Evolutionary conservation across 2,329 filamentous ascomycete genomes (phyloP).

Genomic region (Aspergillus ustus): DNA sequence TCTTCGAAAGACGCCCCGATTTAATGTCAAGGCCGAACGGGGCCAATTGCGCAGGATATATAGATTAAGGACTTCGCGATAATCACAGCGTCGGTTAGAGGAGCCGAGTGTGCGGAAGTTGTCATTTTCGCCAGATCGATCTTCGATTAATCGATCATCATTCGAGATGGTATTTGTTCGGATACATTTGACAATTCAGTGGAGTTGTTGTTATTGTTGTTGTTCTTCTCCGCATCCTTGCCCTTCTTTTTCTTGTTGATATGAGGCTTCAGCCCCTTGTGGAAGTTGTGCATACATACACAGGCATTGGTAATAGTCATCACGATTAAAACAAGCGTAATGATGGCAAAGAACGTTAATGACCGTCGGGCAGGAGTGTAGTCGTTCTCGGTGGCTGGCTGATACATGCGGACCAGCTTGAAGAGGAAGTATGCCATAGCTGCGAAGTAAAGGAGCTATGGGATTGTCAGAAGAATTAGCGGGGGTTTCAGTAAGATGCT

Average conservation of each 20-base stretch:
- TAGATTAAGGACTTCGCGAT: slow-evolving; percentile 2
- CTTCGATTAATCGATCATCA: slow-evolving; percentile 50
- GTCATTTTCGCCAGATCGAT: neutral
- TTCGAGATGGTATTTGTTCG: slow-evolving; percentile 44
- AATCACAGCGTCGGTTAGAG: slow-evolving; percentile 6
- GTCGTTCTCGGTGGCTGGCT: slow-evolving; percentile 58
- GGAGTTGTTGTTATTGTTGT: slow-evolving; percentile 22
- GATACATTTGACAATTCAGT: slow-evolving; percentile 48
- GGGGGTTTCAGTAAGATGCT: neutral
- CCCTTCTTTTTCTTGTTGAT: slow-evolving; percentile 64
- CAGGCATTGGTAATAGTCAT: slow-evolving; percentile 86
- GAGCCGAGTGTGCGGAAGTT: slow-evolving; percentile 17
- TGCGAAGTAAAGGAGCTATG: slow-evolving; percentile 76
- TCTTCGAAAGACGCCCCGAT: slow-evolving; percentile 28
- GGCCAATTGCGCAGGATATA: slow-evolving; percentile 21
- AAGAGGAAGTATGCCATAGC: slow-evolving; percentile 95
- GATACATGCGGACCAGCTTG: slow-evolving; percentile 96
- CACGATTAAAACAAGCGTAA: slow-evolving; percentile 87
- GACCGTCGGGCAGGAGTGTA: slow-evolving; percentile 83
- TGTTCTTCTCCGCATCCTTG: slow-evolving; percentile 54
- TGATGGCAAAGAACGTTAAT: slow-evolving; percentile 89
- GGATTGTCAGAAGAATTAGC: slow-evolving; percentile 19
- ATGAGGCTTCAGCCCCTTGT: slow-evolving; percentile 85
- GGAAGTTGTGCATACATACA: slow-evolving; percentile 89
- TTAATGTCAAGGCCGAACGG: slow-evolving; percentile 16